These are phyloP conservation scores for Lentinula edodes DNA, from an alignment of 768 basidiomycete genomes.

Conservation along the genomic window DNA sequence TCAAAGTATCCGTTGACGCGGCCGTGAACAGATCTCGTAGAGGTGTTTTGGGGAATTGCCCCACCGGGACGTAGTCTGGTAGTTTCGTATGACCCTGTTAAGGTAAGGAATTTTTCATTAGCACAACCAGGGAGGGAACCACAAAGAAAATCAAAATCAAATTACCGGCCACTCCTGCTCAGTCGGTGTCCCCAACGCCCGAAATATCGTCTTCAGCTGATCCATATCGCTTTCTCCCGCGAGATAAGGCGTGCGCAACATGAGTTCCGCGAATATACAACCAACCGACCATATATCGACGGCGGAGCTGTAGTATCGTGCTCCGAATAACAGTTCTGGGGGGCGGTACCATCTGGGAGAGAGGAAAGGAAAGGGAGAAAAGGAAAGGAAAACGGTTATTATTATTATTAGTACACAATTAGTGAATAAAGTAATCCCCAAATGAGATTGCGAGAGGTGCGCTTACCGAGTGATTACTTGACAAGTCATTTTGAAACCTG, in stretches of 20 bases:
- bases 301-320: slow-evolving; percentile 83
- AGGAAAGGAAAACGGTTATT: too few species aligned
- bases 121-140: too few species aligned
- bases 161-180: slow-evolving; percentile 96
- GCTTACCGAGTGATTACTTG: slow-evolving; percentile 92
- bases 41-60: slow-evolving; percentile 78
- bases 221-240: slow-evolving; percentile 97
- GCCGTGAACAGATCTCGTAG: slow-evolving; percentile 88
- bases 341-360: slow-evolving; percentile 85
- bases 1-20: slow-evolving; percentile 79
- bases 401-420: too few species aligned
- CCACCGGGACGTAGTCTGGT: slow-evolving; percentile 84
- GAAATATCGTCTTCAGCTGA: slow-evolving; percentile 91
- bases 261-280: slow-evolving; percentile 96
- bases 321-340: slow-evolving; percentile 89
- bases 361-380: neutral
- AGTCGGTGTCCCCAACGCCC: slow-evolving; percentile 91
- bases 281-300: slow-evolving; percentile 98
- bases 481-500: slow-evolving; percentile 94
- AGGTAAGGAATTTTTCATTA: neutral
- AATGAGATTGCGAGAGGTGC: too few species aligned
- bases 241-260: slow-evolving; percentile 92
- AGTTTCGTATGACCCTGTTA: slow-evolving; percentile 82
- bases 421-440: too few species aligned
- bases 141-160: too few species aligned